Conservation (phyloP, 1,284 basidiomycete species). For the Boletus austroedulis region DNA sequence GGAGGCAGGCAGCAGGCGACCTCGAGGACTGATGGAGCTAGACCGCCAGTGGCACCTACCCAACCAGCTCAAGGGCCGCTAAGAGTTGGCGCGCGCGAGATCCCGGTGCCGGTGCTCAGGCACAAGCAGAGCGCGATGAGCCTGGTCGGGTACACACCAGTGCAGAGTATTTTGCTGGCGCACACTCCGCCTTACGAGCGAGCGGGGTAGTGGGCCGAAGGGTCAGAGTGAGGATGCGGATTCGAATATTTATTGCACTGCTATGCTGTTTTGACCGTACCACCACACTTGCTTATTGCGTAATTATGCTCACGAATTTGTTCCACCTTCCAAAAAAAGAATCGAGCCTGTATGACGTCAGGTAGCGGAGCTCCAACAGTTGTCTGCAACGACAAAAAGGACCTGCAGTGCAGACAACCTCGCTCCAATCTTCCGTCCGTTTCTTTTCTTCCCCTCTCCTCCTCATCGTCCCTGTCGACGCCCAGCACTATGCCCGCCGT, state of each 20-base stretch:
- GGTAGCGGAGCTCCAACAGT: constrained; percentile 34
- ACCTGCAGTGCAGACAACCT: constrained; percentile 16
- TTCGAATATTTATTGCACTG: background rate
- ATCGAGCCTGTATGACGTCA: constrained; percentile 32
- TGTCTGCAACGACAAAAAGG: constrained; percentile 34
- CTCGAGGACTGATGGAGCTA: constrained; percentile 35
- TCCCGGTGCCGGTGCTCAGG: constrained; percentile 48
- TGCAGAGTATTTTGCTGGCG: constrained; percentile 64
- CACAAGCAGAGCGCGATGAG: constrained; percentile 54
- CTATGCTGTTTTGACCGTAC: no score
- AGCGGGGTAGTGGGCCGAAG: constrained; percentile 25
- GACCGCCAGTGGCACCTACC: constrained; percentile 37
- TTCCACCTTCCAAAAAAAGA: constrained; percentile 10
- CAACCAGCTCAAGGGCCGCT: constrained; percentile 47
- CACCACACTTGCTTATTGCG: no score
- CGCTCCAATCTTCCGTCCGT: constrained; percentile 6
- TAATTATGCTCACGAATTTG: no score
- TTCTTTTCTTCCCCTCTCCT: background rate
- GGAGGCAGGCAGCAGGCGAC: constrained; percentile 33
- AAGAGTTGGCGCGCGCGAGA: constrained; percentile 39
- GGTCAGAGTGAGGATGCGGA: no score
- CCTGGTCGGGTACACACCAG: constrained; percentile 68
- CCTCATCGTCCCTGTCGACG: constrained; percentile 9
- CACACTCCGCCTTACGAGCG: constrained; percentile 62
- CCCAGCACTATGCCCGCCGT: constrained; percentile 39